These are phyloP conservation scores for Trifolium dubium DNA, from an alignment of 306 rosid genomes.

Conservation along the genomic window DNA sequence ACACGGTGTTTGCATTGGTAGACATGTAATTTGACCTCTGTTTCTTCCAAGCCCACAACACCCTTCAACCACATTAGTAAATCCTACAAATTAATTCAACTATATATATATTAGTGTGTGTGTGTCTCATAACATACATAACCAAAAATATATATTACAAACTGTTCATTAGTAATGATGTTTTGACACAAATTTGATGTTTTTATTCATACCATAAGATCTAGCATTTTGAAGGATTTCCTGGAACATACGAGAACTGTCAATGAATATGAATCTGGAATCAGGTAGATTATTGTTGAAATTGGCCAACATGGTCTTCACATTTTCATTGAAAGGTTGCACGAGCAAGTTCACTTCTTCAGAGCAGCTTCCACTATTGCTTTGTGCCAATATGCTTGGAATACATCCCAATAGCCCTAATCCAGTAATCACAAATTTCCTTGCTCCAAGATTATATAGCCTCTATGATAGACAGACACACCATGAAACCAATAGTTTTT, in stretches of 20 bases:
- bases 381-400: conserved; percentile 86
- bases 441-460: conserved; percentile 86
- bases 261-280: conserved; percentile 63
- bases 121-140: background rate
- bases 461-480: conserved; percentile 46
- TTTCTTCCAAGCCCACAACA: conserved; percentile 94
- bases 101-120: background rate
- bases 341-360: conserved; percentile 78
- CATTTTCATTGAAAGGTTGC: conserved; percentile 72
- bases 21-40: conserved; percentile 89
- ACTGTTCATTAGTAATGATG: background rate
- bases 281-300: conserved; percentile 70
- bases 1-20: conserved; percentile 84
- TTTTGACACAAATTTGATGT: background rate
- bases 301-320: conserved; percentile 66
- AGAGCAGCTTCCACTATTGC: conserved; percentile 65
- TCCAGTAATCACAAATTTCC: conserved; percentile 79
- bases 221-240: conserved; percentile 61
- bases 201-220: conserved; percentile 59
- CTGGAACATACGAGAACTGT: conserved; percentile 60
- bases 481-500: background rate
- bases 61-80: conserved; percentile 62
- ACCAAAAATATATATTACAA: background rate
- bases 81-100: conserved; percentile 45
- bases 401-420: conserved; percentile 85